Percentiles rank a stretch among this genome's conserved stretches.
These are phyloP conservation scores for Cladorrhinum sp. DNA, from an alignment of 2,329 filamentous ascomycete genomes.

Conservation along the genomic window DNA sequence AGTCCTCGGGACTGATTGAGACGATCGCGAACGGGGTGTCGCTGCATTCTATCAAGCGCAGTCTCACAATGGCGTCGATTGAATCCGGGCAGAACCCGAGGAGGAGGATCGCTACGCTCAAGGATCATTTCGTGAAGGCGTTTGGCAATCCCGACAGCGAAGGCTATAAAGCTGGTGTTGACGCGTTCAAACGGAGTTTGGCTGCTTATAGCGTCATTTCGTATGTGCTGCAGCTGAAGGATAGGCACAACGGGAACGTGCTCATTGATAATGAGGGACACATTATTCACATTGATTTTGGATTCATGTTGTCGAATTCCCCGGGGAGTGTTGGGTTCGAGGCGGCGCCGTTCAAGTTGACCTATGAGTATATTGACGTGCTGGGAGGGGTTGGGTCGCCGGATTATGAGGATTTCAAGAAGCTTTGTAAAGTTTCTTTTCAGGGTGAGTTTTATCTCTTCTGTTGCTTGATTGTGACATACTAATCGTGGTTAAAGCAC, in stretches of 20 bases:
- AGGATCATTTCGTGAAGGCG: conserved; percentile 77
- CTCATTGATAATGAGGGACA: conserved; percentile 82
- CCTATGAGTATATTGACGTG: conserved; percentile 81
- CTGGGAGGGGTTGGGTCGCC: conserved; percentile 68
- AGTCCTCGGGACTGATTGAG: conserved; percentile 80
- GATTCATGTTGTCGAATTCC: conserved; percentile 86
- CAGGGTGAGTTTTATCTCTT: conserved; percentile 53
- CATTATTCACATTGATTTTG: conserved; percentile 86
- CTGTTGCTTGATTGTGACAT: not conserved
- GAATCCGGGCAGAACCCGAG: conserved; percentile 70
- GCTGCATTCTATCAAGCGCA: conserved; percentile 80
- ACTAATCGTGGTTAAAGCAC: conserved; percentile 52
- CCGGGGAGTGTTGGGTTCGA: conserved; percentile 82
- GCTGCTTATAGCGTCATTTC: conserved; percentile 84
- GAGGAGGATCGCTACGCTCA: conserved; percentile 73
- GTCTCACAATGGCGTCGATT: conserved; percentile 71
- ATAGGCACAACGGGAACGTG: conserved; percentile 83
- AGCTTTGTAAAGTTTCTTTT: conserved; percentile 77
- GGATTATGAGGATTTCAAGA: conserved; percentile 73
- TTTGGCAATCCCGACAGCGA: conserved; percentile 70
- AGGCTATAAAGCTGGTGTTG: conserved; percentile 67
- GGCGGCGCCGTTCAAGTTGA: conserved; percentile 79
- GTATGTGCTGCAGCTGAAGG: conserved; percentile 80
- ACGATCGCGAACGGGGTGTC: conserved; percentile 87
- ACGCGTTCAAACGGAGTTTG: conserved; percentile 77